phyloP scores from a whole-genome alignment of 257 asterid species.

The Solanum chiquidenum region DNA sequence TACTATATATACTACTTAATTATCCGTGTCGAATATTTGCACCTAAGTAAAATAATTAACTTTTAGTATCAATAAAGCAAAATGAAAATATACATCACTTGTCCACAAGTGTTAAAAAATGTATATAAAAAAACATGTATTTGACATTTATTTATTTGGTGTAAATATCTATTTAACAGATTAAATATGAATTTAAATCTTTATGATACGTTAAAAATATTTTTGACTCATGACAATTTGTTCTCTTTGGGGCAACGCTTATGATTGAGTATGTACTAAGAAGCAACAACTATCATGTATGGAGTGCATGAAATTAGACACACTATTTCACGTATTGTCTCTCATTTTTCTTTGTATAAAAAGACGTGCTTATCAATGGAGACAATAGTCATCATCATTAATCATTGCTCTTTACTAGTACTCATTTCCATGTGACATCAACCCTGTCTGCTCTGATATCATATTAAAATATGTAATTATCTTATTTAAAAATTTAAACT shows the following conservation, averaged over 20 bases:
- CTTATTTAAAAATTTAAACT: too few relatives aligned
- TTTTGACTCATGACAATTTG: not conserved
- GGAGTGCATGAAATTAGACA: not conserved
- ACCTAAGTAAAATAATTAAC: not conserved
- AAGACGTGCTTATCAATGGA: conserved; percentile 11
- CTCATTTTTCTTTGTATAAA: not conserved
- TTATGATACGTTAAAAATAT: not conserved
- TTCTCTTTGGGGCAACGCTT: not conserved
- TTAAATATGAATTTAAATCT: not conserved
- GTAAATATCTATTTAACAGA: not conserved
- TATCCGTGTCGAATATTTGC: not conserved
- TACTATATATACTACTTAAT: not conserved
- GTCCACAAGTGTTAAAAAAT: not conserved
- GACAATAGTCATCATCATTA: conserved; percentile 29
- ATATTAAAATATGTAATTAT: too few relatives aligned
- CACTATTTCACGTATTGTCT: not conserved
- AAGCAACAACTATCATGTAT: not conserved
- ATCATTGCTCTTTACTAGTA: conserved; percentile 10
- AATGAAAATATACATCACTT: not conserved
- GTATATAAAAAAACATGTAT: not conserved
- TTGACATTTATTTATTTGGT: not conserved
- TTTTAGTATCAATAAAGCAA: not conserved
- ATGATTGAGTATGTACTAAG: not conserved
- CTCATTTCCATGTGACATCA: not conserved
- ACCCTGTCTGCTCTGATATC: not conserved